phyloP scores from a whole-genome alignment of 805 yeast species.

The Saturnispora sanitii region DNA sequence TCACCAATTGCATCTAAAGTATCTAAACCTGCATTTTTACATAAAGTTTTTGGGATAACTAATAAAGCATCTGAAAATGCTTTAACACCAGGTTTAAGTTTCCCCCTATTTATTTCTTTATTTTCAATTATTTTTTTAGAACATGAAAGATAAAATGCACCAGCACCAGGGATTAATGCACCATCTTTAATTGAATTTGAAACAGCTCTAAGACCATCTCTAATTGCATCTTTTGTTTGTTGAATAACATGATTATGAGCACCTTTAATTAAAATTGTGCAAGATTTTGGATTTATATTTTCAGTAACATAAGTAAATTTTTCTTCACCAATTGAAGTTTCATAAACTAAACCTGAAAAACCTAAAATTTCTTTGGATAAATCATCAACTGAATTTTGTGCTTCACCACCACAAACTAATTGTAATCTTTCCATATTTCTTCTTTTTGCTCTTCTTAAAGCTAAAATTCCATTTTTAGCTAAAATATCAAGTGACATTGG shows the following conservation, averaged over 20 bases:
- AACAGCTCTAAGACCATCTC: conserved; percentile 95
- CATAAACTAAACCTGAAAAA: conserved; percentile 81
- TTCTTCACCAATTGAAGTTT: conserved; percentile 87
- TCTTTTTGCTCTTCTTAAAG: conserved; percentile 95
- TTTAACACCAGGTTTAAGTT: conserved; percentile 78
- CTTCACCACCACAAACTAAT: conserved; percentile 92
- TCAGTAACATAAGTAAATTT: conserved; percentile 94
- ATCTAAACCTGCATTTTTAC: conserved; percentile 89
- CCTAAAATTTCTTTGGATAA: conserved; percentile 73
- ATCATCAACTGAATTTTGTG: conserved; percentile 95
- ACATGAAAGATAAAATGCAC: conserved; percentile 85
- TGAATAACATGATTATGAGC: conserved; percentile 81
- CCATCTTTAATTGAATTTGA: conserved; percentile 83
- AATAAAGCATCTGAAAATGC: conserved; percentile 91
- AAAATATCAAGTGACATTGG: conserved; percentile 94
- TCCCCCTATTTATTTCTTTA: conserved; percentile 58
- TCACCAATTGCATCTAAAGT: conserved; percentile 79
- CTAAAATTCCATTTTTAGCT: conserved; percentile 87
- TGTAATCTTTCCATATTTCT: conserved; percentile 98
- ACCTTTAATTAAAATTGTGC: conserved; percentile 87
- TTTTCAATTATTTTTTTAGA: conserved; percentile 53
- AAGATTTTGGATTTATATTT: conserved; percentile 78
- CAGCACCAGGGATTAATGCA: conserved; percentile 90
- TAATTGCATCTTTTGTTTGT: conserved; percentile 93
- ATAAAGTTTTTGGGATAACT: conserved; percentile 85